phyloP scores from a whole-genome alignment of 1,284 basidiomycete genomes.

The Xerocomus subilludens region DNA sequence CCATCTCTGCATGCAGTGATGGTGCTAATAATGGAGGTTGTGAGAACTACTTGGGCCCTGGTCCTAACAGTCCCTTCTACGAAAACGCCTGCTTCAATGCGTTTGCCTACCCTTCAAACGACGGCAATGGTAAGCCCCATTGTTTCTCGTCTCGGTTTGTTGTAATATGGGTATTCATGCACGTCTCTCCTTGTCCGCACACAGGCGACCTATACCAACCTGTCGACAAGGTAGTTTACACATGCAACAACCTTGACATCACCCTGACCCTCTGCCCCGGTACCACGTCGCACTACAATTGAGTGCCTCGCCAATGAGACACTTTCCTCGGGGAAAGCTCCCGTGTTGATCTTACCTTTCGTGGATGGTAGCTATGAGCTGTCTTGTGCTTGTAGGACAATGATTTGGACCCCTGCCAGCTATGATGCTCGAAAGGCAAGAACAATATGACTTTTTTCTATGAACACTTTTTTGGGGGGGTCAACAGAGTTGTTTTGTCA shows the following conservation, averaged over 20 bases:
- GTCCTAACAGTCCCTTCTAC: conserved; percentile 44
- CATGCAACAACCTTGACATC: conserved; percentile 49
- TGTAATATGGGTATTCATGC: background rate
- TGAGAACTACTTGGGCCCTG: conserved; percentile 39
- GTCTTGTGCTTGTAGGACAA: too few species aligned
- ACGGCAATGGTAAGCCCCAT: conserved; percentile 26
- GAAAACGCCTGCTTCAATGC: conserved; percentile 42
- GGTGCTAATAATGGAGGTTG: conserved; percentile 47
- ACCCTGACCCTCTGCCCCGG: conserved; percentile 53
- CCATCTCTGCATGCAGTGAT: conserved; percentile 35
- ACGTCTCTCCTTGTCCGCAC: background rate
- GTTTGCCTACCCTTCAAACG: conserved; percentile 46
- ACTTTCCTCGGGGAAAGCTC: too few species aligned
- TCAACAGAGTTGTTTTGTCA: too few species aligned
- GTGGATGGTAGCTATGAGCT: too few species aligned
- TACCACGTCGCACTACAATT: conserved; percentile 40
- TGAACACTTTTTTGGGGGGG: too few species aligned
- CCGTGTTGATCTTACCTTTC: too few species aligned
- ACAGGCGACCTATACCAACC: conserved; percentile 9
- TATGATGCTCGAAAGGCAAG: too few species aligned
- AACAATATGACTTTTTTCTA: too few species aligned
- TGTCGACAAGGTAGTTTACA: conserved; percentile 33
- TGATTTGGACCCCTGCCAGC: too few species aligned
- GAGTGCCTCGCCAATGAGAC: too few species aligned
- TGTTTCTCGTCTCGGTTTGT: background rate